Conservation (phyloP, 1,139 yeast genomes). For the Casaregolazyma suthepensis region DNA sequence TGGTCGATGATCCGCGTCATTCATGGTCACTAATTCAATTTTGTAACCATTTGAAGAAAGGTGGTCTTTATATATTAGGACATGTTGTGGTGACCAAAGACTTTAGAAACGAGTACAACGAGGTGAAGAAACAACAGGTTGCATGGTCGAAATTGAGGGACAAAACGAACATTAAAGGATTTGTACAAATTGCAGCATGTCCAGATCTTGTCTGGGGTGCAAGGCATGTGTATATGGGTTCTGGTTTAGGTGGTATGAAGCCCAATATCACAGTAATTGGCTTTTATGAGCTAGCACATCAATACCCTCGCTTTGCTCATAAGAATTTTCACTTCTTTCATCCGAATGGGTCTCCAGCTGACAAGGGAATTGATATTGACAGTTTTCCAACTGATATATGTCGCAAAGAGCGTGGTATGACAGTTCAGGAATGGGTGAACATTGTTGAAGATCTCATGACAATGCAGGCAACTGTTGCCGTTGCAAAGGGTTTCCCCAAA, state of each 20-base stretch:
- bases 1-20: constrained; percentile 86
- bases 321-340: constrained; percentile 10
- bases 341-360: constrained; percentile 8
- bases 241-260: constrained; percentile 95
- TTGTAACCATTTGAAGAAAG: constrained; percentile 90
- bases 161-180: constrained; percentile 72
- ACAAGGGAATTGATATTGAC: constrained; percentile 25
- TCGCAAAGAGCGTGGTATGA: constrained; percentile 61
- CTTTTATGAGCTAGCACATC: constrained; percentile 54
- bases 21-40: constrained; percentile 90
- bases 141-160: constrained; percentile 87
- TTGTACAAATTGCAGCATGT: constrained; percentile 86
- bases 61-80: constrained; percentile 86
- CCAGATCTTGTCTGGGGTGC: constrained; percentile 95
- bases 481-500: constrained; percentile 76
- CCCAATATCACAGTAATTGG: constrained; percentile 93
- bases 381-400: constrained; percentile 69
- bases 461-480: constrained; percentile 90
- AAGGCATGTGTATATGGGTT: constrained; percentile 80
- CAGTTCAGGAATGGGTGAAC: constrained; percentile 83
- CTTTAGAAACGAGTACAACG: constrained; percentile 57
- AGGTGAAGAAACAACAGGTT: constrained; percentile 60
- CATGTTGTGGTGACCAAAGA: constrained; percentile 65
- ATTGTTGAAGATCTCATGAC: constrained; percentile 84
- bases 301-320: constrained; percentile 7